A percentile compares a stretch with the other conserved stretches of the same genome.
These are phyloP conservation scores for Papiliotrema terrestris DNA, from an alignment of 1,284 basidiomycete genomes.

Conservation along the genomic window DNA sequence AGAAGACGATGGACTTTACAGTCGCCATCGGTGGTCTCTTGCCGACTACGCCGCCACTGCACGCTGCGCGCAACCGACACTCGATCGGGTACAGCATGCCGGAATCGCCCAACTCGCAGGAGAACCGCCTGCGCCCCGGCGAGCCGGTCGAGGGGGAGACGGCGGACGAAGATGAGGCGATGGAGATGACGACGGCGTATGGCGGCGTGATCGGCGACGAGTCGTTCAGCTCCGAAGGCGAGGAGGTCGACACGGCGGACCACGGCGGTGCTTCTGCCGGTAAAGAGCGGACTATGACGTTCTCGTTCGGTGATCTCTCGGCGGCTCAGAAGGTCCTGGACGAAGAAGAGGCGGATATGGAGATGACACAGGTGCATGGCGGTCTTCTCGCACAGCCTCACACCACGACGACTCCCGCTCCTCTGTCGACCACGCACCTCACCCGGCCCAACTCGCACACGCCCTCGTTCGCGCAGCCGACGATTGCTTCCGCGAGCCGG, in stretches of 20 bases:
- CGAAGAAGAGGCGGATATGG: slow-evolving; percentile 17
- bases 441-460: slow-evolving; percentile 15
- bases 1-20: slow-evolving; percentile 51
- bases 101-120: slow-evolving; percentile 7
- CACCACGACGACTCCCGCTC: background rate
- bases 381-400: slow-evolving; percentile 27
- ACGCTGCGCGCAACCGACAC: slow-evolving; percentile 29
- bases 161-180: slow-evolving; percentile 27
- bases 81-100: slow-evolving; percentile 46
- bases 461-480: slow-evolving; percentile 41
- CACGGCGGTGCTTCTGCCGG: slow-evolving; percentile 2
- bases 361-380: slow-evolving; percentile 37
- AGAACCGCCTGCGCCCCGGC: slow-evolving; percentile 21
- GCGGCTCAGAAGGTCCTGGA: slow-evolving; percentile 22
- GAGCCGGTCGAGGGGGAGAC: slow-evolving; percentile 14
- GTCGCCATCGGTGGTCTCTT: slow-evolving; percentile 48
- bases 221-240: slow-evolving; percentile 7
- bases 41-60: slow-evolving; percentile 37
- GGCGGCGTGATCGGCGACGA: slow-evolving; percentile 23
- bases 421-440: background rate
- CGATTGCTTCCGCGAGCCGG: slow-evolving; percentile 33
- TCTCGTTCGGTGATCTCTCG: slow-evolving; percentile 32
- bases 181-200: slow-evolving; percentile 17
- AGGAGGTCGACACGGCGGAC: slow-evolving; percentile 7
- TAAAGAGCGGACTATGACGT: slow-evolving; percentile 13